phyloP scores from a whole-genome alignment of 1,284 basidiomycete species.

The Wallemia ichthyophaga region DNA sequence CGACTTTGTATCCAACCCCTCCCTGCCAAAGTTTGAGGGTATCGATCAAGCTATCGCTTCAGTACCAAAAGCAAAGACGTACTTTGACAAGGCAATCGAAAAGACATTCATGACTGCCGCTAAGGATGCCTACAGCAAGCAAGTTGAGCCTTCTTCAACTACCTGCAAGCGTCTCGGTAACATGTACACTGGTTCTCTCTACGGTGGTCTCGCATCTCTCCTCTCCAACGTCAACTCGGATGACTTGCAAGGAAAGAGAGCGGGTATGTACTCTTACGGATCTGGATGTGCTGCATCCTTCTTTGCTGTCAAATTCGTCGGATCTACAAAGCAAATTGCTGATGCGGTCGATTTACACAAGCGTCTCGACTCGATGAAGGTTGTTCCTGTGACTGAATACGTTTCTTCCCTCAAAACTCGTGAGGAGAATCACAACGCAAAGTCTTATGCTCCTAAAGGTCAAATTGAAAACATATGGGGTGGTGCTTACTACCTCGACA shows the following conservation, averaged over 20 bases:
- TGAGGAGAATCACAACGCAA: slow-evolving; percentile 86
- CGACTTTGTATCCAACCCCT: slow-evolving; percentile 61
- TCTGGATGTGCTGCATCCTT: slow-evolving; percentile 72
- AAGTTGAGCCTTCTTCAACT: slow-evolving; percentile 39
- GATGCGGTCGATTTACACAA: slow-evolving; percentile 47
- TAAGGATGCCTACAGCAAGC: slow-evolving; percentile 35
- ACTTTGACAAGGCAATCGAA: slow-evolving; percentile 80
- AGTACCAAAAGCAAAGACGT: slow-evolving; percentile 35
- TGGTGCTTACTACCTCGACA: slow-evolving; percentile 73
- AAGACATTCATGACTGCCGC: slow-evolving; percentile 59
- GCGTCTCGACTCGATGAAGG: slow-evolving; percentile 56
- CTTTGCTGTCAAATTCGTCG: slow-evolving; percentile 58
- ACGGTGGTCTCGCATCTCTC: slow-evolving; percentile 66
- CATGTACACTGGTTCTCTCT: slow-evolving; percentile 96
- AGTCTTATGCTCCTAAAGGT: slow-evolving; percentile 56
- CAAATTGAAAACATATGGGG: slow-evolving; percentile 77
- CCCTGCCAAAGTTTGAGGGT: slow-evolving; percentile 37
- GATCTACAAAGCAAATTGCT: slow-evolving; percentile 48
- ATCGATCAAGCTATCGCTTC: slow-evolving; percentile 38
- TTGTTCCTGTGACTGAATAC: slow-evolving; percentile 65
- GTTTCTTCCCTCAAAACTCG: slow-evolving; percentile 34
- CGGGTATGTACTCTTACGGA: slow-evolving; percentile 81
- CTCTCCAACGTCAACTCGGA: slow-evolving; percentile 35
- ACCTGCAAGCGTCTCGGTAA: slow-evolving; percentile 67
- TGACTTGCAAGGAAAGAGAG: slow-evolving; percentile 40